phyloP scores from a whole-genome alignment of 352 stramenopile genomes.

The Phytophthora constricta region DNA sequence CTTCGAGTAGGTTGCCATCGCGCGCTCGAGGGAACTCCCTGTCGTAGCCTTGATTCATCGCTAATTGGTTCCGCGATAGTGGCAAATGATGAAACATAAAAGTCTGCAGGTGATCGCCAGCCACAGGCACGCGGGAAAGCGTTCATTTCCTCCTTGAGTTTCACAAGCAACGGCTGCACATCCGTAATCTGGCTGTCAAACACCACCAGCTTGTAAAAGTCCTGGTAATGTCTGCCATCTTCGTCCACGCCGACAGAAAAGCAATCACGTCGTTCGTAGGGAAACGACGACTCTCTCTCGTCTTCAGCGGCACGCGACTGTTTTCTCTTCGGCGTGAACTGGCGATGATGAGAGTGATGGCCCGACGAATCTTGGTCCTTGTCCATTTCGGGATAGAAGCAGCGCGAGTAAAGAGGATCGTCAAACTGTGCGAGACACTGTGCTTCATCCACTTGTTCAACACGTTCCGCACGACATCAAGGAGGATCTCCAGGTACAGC shows the following conservation, averaged over 20 bases:
- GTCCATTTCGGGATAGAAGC: constrained; percentile 87
- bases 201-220: constrained; percentile 87
- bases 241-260: constrained; percentile 80
- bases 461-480: constrained; percentile 82
- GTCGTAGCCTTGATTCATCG: constrained; percentile 29
- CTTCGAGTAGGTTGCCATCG: constrained; percentile 97
- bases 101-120: constrained; percentile 58
- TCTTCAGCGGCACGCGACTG: constrained; percentile 25
- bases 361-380: constrained; percentile 43
- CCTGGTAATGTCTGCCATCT: constrained; percentile 80
- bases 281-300: constrained; percentile 62
- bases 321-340: constrained; percentile 31
- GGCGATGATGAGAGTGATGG: constrained; percentile 12
- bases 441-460: constrained; percentile 92
- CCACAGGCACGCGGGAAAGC: constrained; percentile 72
- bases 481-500: constrained; percentile 92
- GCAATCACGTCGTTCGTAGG: constrained; percentile 65
- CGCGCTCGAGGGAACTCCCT: constrained; percentile 63
- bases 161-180: constrained; percentile 68
- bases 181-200: constrained; percentile 80
- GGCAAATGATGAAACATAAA: constrained; percentile 45
- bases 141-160: constrained; percentile 84
- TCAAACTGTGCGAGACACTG: constrained; percentile 92
- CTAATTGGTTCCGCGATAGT: constrained; percentile 16
- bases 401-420: constrained; percentile 92